Base-by-base conservation (phyloP, 208 protist genomes). In the Balamuthia mandrillaris region DNA sequence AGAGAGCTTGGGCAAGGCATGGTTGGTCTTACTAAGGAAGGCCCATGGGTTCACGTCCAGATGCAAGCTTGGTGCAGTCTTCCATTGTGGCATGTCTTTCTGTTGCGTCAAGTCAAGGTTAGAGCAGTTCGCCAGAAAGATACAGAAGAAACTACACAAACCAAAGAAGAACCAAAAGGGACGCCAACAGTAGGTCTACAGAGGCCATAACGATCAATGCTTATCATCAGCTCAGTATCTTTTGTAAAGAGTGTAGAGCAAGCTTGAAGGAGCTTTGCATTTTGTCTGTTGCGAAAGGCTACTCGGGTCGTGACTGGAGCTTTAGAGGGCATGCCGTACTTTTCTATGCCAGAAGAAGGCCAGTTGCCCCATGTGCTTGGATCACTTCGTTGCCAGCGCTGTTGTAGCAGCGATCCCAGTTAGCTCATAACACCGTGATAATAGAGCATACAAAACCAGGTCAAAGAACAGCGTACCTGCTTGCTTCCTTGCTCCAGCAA, bases 241-340 rank as follows among this genome's bases (percentile, higher is more conserved):
- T 41, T 35, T 9, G 39, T 41, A 45, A 72, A 72, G 35, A 72
- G 63, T 9, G 49, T 35, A 21, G 35, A 35, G 35, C 42, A 72
- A n/a, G 63, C 39, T 18, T 41, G 42, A 41, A 72, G 24, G 63
- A 72, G 63, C 9, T 41, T 49, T 29, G 63, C 39, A 29, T 72
- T 72, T 41, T 72, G 63, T 3, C 63, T 35, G 27, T 72, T 72
- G 63, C 63, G 63, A 12, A 72, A 41, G 63, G 49, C 49, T 41
- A 51, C 39, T n/a, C 39, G 63, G 9, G 63, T 72, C 39, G 49
- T 51, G 63, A 72, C 39, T 18, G 63, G 63, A 9, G 63, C 39
- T 7, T 41, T 35, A 12, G 63, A 72, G 39, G 63, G 63, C 63
- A 72, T 72, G 63, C 63, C 63, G 39, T 72, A 41, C 63, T 72